A percentile compares a stretch with the other conserved stretches of the same genome.
phyloP scores from a whole-genome alignment of 805 yeast genomes.

The Candida jianshihensis region DNA sequence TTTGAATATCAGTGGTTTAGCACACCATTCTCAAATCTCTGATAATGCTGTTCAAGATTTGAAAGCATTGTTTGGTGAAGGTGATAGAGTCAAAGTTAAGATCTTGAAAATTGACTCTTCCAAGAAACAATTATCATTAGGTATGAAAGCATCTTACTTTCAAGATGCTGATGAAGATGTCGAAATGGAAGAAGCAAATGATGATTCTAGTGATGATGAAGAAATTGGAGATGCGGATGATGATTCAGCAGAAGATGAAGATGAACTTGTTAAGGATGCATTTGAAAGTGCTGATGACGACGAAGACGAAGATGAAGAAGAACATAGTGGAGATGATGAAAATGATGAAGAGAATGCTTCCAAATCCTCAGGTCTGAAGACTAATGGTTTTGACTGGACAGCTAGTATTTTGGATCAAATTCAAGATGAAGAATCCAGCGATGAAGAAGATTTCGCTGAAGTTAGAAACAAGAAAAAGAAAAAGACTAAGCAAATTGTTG shows the following conservation, averaged over 20 bases:
- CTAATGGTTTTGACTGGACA: slow-evolving; percentile 94
- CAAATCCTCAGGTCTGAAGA: slow-evolving; percentile 52
- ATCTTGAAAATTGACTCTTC: slow-evolving; percentile 53
- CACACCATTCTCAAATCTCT: slow-evolving; percentile 81
- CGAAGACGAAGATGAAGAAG: slow-evolving; percentile 17
- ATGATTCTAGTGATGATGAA: slow-evolving; percentile 18
- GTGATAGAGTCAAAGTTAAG: slow-evolving; percentile 86
- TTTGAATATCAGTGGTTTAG: slow-evolving; percentile 71
- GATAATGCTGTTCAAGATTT: slow-evolving; percentile 57
- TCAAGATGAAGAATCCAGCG: slow-evolving; percentile 45
- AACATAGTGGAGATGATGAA: slow-evolving; percentile 25
- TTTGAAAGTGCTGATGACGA: slow-evolving; percentile 24
- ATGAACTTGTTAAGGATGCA: slow-evolving; percentile 28
- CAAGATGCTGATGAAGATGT: slow-evolving; percentile 25
- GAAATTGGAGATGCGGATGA: slow-evolving; percentile 15
- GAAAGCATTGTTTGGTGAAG: slow-evolving; percentile 67
- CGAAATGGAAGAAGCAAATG: slow-evolving; percentile 13
- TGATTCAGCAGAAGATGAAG: slow-evolving; percentile 21
- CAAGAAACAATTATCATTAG: slow-evolving; percentile 75
- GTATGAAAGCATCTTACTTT: slow-evolving; percentile 93
- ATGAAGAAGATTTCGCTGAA: slow-evolving; percentile 43
- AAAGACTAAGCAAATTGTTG: slow-evolving; percentile 35
- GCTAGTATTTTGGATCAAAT: slow-evolving; percentile 83
- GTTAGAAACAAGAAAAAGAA: slow-evolving; percentile 40
- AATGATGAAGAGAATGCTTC: slow-evolving; percentile 11